phyloP scores from a whole-genome alignment of 192 early-diverging fungal genomes.

The Helicostylum pulchrum region DNA sequence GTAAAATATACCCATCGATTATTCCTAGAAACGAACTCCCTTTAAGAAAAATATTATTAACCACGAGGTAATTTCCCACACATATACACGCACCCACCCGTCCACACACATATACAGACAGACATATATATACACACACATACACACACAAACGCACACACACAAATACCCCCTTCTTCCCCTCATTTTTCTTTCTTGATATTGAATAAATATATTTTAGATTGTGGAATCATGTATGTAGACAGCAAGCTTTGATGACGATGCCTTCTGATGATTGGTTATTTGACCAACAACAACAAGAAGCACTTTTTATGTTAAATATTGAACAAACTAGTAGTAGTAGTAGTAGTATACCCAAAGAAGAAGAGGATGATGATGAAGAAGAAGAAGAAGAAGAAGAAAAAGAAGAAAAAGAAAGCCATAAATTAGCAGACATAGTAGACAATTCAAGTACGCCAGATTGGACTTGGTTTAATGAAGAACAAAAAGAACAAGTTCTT shows the following conservation, averaged over 20 bases:
- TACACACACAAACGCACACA: too few relatives aligned
- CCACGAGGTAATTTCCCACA: conserved; percentile 18
- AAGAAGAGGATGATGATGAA: background rate
- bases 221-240: conserved; percentile 20
- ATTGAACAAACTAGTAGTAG: too few relatives aligned
- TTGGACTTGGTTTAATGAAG: conserved; percentile 1
- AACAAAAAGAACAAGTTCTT: background rate
- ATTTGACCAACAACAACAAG: conserved; percentile 1
- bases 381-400: background rate
- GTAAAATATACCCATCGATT: conserved; percentile 18
- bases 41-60: conserved; percentile 21
- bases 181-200: background rate
- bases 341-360: background rate
- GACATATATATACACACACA: background rate
- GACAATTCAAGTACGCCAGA: background rate
- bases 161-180: too few relatives aligned
- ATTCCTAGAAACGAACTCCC: conserved; percentile 21
- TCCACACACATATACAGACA: too few relatives aligned
- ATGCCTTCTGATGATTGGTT: conserved; percentile 9
- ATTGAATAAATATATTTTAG: background rate
- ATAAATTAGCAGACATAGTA: background rate
- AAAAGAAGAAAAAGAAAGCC: background rate
- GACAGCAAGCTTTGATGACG: conserved; percentile 1
- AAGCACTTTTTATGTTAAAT: too few relatives aligned
- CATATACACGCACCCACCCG: background rate